Conservation (phyloP, 805 yeast species). For the Citeromyces matritensis region DNA sequence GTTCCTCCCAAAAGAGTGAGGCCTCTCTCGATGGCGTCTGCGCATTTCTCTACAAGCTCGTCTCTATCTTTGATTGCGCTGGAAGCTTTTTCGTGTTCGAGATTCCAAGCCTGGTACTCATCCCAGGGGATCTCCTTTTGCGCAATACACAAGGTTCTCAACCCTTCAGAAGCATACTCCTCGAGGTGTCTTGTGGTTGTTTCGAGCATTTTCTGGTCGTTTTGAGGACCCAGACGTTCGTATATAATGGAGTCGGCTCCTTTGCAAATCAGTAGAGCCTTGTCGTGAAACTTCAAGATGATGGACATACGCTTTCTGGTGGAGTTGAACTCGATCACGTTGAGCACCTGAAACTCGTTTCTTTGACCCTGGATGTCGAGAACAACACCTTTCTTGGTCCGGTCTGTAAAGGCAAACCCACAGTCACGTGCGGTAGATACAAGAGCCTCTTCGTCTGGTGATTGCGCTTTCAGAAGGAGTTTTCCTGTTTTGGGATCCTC, state of each 20-base stretch:
- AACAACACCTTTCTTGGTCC: constrained; percentile 54
- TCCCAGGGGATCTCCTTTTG: constrained; percentile 50
- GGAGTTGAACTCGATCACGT: constrained; percentile 65
- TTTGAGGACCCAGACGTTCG: constrained; percentile 38
- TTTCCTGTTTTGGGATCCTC: constrained; percentile 42
- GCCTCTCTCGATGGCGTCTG: constrained; percentile 57
- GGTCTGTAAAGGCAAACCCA: constrained; percentile 52
- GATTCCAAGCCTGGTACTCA: constrained; percentile 50
- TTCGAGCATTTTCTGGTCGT: constrained; percentile 25
- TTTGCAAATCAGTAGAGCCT: constrained; percentile 58
- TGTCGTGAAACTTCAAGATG: constrained; percentile 49
- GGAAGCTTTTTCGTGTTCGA: constrained; percentile 47
- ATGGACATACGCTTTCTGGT: constrained; percentile 85
- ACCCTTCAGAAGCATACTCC: constrained; percentile 70
- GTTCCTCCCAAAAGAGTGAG: constrained; percentile 65
- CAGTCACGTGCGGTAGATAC: constrained; percentile 71
- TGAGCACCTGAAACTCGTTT: constrained; percentile 58
- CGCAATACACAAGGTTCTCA: constrained; percentile 71
- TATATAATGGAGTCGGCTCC: constrained; percentile 80
- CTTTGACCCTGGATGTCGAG: constrained; percentile 56
- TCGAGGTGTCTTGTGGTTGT: constrained; percentile 63
- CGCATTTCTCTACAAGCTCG: constrained; percentile 58
- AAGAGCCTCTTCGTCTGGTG: constrained; percentile 80
- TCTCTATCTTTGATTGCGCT: constrained; percentile 51
- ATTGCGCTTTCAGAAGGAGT: constrained; percentile 53